phyloP scores from a whole-genome alignment of 352 stramenopile genomes.

The Pseudoperonospora humuli region DNA sequence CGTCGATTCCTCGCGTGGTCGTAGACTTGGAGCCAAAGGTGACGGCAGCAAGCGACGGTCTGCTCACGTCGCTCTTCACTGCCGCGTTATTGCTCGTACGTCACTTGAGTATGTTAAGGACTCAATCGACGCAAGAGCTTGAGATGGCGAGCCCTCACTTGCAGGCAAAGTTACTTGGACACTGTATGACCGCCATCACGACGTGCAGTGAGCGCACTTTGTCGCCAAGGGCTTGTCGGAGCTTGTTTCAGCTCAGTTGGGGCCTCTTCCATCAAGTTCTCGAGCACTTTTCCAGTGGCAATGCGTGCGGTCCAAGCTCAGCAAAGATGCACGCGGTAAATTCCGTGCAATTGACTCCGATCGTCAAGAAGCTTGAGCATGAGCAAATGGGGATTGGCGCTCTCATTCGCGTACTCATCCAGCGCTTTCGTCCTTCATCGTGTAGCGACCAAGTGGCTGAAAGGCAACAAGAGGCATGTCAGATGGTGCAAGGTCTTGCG shows the following conservation, averaged over 20 bases:
- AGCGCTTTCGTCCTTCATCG: slow-evolving; percentile 34
- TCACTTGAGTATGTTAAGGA: slow-evolving; percentile 31
- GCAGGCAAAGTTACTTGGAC: slow-evolving; percentile 49
- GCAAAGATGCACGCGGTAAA: slow-evolving; percentile 32
- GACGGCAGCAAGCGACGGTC: slow-evolving; percentile 16
- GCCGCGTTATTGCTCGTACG: slow-evolving; percentile 40
- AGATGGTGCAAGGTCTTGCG: slow-evolving; percentile 36
- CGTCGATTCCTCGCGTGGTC: slow-evolving; percentile 27
- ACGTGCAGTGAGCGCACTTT: slow-evolving; percentile 24
- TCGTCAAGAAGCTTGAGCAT: slow-evolving; percentile 39
- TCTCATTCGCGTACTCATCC: slow-evolving; percentile 44
- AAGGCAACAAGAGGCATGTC: slow-evolving; percentile 34
- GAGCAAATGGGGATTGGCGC: slow-evolving; percentile 42
- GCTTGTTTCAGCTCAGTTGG: slow-evolving; percentile 61
- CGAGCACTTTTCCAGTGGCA: slow-evolving; percentile 29
- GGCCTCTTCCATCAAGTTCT: slow-evolving; percentile 51
- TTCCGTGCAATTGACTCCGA: slow-evolving; percentile 31
- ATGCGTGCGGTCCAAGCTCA: slow-evolving; percentile 3
- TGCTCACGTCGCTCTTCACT: slow-evolving; percentile 45
- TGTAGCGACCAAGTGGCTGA: slow-evolving; percentile 12
- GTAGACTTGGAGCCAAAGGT: slow-evolving; percentile 22
- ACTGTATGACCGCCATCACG: slow-evolving; percentile 44
- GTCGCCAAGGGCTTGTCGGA: slow-evolving; percentile 6
- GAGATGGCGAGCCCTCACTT: too few relatives aligned
- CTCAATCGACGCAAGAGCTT: too few relatives aligned